Evolutionary conservation across 139 green algal genomes (phyloP).

Genomic region (Tetradesmus obliquus): DNA sequence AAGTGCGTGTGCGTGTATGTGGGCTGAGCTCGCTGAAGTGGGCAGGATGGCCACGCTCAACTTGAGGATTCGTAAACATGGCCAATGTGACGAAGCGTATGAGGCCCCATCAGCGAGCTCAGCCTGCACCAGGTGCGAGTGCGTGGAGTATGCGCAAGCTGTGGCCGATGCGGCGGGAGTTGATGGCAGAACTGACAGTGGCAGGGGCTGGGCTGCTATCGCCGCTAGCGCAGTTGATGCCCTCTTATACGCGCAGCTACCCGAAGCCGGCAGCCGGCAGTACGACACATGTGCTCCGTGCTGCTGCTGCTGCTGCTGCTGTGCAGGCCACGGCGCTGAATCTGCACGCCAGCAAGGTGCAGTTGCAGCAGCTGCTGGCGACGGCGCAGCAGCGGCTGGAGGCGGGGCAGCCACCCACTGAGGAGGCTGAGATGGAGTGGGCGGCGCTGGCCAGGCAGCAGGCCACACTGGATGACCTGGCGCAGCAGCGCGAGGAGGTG

Average conservation of each 20-base stretch:
- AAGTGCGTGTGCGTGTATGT: no score
- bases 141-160: not conserved
- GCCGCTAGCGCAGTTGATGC: not conserved
- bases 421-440: constrained; percentile 70
- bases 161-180: not conserved
- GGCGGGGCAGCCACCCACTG: constrained; percentile 76
- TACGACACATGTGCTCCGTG: not conserved
- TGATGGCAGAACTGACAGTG: not conserved
- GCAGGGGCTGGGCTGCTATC: not conserved
- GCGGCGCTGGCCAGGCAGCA: constrained; percentile 54
- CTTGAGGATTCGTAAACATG: no score
- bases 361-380: constrained; percentile 61
- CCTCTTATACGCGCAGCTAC: not conserved
- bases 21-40: no score
- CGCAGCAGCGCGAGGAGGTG: constrained; percentile 53
- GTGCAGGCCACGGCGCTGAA: constrained; percentile 77
- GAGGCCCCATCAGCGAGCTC: not conserved
- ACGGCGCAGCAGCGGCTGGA: constrained; percentile 55
- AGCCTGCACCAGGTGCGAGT: not conserved
- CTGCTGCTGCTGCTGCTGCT: constrained; percentile 11
- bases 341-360: constrained; percentile 69
- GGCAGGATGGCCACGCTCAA: no score
- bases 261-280: not conserved
- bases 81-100: not conserved
- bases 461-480: constrained; percentile 45